Conservation (phyloP, 495 filamentous ascomycete species). For the Talaromyces liani region DNA sequence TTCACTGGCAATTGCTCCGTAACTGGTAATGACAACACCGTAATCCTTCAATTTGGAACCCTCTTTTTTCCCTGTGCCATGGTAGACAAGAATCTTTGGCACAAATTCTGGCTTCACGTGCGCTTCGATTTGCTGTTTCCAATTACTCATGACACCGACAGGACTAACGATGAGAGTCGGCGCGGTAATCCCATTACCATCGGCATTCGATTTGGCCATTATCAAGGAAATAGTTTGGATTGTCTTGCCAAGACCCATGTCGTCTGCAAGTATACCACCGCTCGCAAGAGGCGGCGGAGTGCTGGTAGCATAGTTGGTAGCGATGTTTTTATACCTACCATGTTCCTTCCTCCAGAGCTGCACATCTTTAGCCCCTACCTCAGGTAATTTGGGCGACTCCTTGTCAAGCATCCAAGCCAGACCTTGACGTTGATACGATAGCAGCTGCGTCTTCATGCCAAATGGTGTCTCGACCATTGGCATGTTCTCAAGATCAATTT, state of each 20-base stretch:
- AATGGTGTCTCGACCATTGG: conserved; percentile 64
- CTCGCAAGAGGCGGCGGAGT: conserved; percentile 55
- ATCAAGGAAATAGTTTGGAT: conserved; percentile 81
- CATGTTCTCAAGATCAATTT: conserved; percentile 64
- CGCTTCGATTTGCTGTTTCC: conserved; percentile 71
- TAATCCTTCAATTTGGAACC: conserved; percentile 46
- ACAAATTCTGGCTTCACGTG: conserved; percentile 56
- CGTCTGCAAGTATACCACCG: conserved; percentile 84
- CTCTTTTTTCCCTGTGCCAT: conserved; percentile 55
- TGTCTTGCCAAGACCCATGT: conserved; percentile 95
- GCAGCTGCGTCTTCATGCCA: conserved; percentile 53
- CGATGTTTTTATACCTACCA: conserved; percentile 62
- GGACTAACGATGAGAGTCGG: conserved; percentile 78
- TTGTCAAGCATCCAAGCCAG: conserved; percentile 76
- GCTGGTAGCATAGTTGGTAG: conserved; percentile 60
- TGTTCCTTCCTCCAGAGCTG: conserved; percentile 69
- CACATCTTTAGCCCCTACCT: conserved; percentile 54
- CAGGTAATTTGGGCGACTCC: conserved; percentile 63
- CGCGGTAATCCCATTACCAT: conserved; percentile 30
- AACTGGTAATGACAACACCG: conserved; percentile 80
- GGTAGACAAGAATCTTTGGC: conserved; percentile 67
- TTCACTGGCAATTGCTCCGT: conserved; percentile 51
- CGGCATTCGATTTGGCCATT: conserved; percentile 46
- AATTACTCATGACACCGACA: conserved; percentile 87
- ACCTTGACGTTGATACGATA: conserved; percentile 80